Conservation (phyloP, 1,284 basidiomycete genomes). For the Wallemia mellicola region DNA sequence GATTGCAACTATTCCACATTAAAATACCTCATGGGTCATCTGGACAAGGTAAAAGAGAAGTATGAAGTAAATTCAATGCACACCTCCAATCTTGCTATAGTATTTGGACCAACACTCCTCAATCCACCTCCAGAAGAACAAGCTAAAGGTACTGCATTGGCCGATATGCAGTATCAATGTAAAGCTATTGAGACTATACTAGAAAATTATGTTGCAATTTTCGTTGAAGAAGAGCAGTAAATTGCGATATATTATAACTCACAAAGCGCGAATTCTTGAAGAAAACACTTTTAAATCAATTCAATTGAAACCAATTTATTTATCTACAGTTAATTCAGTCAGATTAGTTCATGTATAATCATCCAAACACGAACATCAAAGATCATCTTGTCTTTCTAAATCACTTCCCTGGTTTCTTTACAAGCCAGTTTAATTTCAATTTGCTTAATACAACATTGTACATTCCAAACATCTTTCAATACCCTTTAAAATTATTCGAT, state of each 20-base stretch:
- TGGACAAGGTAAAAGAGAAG: slow-evolving; percentile 46
- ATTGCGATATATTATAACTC: not conserved
- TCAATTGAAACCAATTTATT: too few relatives aligned
- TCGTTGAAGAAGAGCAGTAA: slow-evolving; percentile 30
- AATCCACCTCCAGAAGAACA: slow-evolving; percentile 24
- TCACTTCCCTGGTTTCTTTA: not conserved
- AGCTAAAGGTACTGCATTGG: slow-evolving; percentile 18
- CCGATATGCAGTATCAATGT: slow-evolving; percentile 33
- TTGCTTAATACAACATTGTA: too few relatives aligned
- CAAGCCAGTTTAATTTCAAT: too few relatives aligned
- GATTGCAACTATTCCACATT: slow-evolving; percentile 94
- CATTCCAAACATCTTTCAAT: too few relatives aligned
- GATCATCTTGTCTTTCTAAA: too few relatives aligned
- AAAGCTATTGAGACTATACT: slow-evolving; percentile 57
- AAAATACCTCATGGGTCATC: slow-evolving; percentile 79
- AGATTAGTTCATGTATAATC: not conserved
- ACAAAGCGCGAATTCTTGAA: too few relatives aligned
- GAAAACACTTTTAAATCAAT: too few relatives aligned
- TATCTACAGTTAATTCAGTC: not conserved
- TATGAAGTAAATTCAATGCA: slow-evolving; percentile 71
- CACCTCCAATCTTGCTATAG: slow-evolving; percentile 72
- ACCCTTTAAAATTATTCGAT: not conserved
- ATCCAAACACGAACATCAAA: not conserved
- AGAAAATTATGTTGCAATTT: slow-evolving; percentile 57
- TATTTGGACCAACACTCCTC: slow-evolving; percentile 87